phyloP scores from a whole-genome alignment of 176 grass and related monocot genomes.

The Puccinellia tenuiflora region DNA sequence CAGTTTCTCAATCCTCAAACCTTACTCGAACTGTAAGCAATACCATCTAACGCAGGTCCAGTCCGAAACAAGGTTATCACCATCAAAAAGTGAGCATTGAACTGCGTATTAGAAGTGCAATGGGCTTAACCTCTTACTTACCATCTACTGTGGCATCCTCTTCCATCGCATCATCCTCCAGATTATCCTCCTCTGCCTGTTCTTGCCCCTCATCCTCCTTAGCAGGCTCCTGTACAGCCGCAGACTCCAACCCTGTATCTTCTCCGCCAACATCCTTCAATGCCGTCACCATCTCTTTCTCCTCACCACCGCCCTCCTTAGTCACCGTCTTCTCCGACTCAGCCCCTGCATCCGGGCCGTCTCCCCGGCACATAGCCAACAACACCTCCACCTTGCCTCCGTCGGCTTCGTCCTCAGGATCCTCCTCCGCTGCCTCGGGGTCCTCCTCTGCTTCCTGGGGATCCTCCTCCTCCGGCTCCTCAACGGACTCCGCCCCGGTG shows the following conservation, averaged over 20 bases:
- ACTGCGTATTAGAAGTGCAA: neutral
- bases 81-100: neutral
- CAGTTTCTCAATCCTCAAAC: neutral
- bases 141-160: neutral
- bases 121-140: conserved; percentile 1
- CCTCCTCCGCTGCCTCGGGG: neutral
- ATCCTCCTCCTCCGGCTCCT: neutral
- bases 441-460: neutral
- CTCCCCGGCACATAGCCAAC: neutral
- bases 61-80: neutral
- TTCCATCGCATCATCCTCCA: neutral
- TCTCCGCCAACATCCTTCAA: neutral
- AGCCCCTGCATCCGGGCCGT: neutral
- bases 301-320: neutral
- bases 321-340: neutral
- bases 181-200: neutral
- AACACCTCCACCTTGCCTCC: neutral
- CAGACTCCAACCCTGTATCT: conserved; percentile 8
- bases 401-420: neutral
- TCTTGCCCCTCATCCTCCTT: neutral
- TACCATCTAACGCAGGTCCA: neutral
- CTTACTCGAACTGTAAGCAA: neutral
- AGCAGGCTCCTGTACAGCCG: neutral
- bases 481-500: neutral
- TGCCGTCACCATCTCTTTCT: neutral